Base-by-base conservation (phyloP, 2,329 filamentous ascomycete genomes). In the Delphinella strobiligena region DNA sequence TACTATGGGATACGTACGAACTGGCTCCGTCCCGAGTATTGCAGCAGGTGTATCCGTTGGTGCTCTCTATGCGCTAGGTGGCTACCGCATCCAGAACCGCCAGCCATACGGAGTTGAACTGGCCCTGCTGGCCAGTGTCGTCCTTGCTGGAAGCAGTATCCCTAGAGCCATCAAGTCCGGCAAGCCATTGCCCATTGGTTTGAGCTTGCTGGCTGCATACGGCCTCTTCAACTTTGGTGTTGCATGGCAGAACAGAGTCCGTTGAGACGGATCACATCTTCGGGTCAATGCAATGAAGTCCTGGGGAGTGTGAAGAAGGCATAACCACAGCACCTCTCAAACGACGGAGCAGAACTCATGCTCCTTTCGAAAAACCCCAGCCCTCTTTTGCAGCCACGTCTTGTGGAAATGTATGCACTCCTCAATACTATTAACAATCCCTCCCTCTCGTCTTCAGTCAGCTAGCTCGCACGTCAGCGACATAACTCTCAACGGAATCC, bases 31-130 rank as follows among this genome's bases (percentile, higher is more conserved):
- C 36, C 89, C 89, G 29, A 94, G 87, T 10, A 72, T 96, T 50
- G 78, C 75, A 10, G 91, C 91, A 11, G 91, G 91, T 38, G 69
- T 85, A 49, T 79, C 80, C 24, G 87, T 98, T 49, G 91, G 91
- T 34, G 64, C 70, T 12, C 63, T 85, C 60, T 82, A 98, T 62
- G 78, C 78, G 17, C 68, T 94, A 32, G 85, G 86, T 47, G 88
- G 82, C 48, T 79, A 83, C 55, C 82, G 88, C 43, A 78, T 94
- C 47, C 78, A 81, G 52, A 79, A 77, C 51, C 68, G 72, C 45
- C 73, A 86, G 58, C 59, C 82, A 3, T 94, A 91, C 60, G 91
- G 89, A 46, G 66, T 93, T 50, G 91, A 96, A 63, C 68, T 94
- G 32, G 84, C 82, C n/a, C 72, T 98, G 8, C 69, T 95, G 32